Evolutionary conservation across 257 asterid genomes (phyloP).

Genomic region (Solanum bulbocastanum): DNA sequence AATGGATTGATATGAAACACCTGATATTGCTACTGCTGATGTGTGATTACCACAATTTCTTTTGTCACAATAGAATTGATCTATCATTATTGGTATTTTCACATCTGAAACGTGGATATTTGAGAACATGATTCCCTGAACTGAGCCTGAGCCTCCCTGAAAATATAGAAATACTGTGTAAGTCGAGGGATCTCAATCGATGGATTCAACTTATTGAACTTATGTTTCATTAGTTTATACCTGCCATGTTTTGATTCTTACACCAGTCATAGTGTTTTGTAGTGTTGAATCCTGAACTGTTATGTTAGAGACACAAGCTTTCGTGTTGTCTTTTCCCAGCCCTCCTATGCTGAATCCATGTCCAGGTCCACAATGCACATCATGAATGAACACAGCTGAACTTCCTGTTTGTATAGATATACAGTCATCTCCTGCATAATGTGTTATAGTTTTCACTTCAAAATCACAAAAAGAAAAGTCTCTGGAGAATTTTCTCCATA

Average conservation of each 20-base stretch:
- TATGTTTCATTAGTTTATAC: background rate
- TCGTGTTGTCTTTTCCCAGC: constrained; percentile 25
- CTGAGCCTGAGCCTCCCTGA: constrained; percentile 39
- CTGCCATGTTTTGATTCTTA: constrained; percentile 52
- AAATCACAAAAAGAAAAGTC: background rate
- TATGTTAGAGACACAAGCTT: constrained; percentile 38
- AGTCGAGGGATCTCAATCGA: background rate
- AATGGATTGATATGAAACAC: constrained; percentile 26
- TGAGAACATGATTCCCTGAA: constrained; percentile 25
- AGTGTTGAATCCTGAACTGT: constrained; percentile 32
- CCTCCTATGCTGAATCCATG: constrained; percentile 54
- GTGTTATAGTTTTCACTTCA: background rate
- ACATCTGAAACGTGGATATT: constrained; percentile 32
- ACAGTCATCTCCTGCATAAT: constrained; percentile 44
- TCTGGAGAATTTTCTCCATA: background rate
- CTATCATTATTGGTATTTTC: constrained; percentile 28
- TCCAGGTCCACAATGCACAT: constrained; percentile 44
- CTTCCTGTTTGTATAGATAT: constrained; percentile 43
- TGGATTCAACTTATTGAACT: background rate
- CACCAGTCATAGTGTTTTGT: constrained; percentile 20
- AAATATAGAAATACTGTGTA: background rate
- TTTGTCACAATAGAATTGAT: constrained; percentile 37
- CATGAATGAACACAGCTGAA: constrained; percentile 13
- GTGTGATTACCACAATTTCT: constrained; percentile 27
- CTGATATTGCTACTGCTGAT: constrained; percentile 27